A percentile compares a stretch with the other conserved stretches of the same genome.
phyloP scores from a whole-genome alignment of 2,329 filamentous ascomycete species.

The Colletotrichum tofieldiae region DNA sequence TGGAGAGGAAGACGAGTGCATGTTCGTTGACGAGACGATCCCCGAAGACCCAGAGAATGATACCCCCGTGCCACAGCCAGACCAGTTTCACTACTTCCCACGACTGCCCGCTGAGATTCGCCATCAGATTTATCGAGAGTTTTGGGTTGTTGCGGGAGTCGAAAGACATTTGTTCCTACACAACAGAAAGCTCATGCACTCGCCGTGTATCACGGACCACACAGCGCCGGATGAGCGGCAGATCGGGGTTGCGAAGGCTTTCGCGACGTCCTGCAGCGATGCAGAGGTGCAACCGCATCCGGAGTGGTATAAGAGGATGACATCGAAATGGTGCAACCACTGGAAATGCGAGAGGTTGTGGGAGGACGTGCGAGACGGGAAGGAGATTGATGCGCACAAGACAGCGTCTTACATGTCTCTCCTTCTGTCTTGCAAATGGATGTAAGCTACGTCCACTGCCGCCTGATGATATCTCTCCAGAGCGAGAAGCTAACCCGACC shows the following conservation, averaged over 20 bases:
- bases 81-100: slow-evolving; percentile 32
- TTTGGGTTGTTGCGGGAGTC: slow-evolving; percentile 25
- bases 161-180: slow-evolving; percentile 36
- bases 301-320: slow-evolving; percentile 40
- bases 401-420: slow-evolving; percentile 32
- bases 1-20: background rate
- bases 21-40: background rate
- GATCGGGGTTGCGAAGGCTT: slow-evolving; percentile 28
- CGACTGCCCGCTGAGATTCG: slow-evolving; percentile 40
- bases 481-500: background rate
- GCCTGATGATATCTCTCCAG: background rate
- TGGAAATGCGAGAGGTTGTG: slow-evolving; percentile 42
- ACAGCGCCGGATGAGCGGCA: slow-evolving; percentile 40
- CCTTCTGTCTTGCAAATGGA: slow-evolving; percentile 39
- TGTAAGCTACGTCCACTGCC: slow-evolving; percentile 24
- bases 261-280: background rate
- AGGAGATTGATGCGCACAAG: slow-evolving; percentile 8
- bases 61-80: background rate
- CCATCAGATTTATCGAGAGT: slow-evolving; percentile 38
- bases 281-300: slow-evolving; percentile 32
- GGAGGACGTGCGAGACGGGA: slow-evolving; percentile 29
- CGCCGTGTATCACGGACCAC: slow-evolving; percentile 39
- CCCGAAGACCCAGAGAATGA: slow-evolving; percentile 6
- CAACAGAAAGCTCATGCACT: background rate
- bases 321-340: slow-evolving; percentile 44